Percentiles rank a stretch among this genome's conserved stretches.
These are phyloP conservation scores for Lycium ferocissimum DNA, from an alignment of 257 asterid genomes.

Conservation along the genomic window DNA sequence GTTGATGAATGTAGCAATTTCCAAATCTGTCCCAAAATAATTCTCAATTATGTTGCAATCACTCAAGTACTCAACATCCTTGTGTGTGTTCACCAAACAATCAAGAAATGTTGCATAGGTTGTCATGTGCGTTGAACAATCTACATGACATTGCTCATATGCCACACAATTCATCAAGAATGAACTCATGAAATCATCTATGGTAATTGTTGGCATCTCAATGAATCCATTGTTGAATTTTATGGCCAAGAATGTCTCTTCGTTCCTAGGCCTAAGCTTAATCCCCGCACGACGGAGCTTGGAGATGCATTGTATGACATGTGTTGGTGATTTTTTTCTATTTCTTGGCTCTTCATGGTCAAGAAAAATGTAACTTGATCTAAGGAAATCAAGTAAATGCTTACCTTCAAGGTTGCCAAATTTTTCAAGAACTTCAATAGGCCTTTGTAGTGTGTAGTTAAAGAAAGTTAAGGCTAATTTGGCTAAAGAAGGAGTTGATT, in stretches of 20 bases:
- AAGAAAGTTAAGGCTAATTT: conserved; percentile 58
- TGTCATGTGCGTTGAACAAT: conserved; percentile 74
- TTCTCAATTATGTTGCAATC: conserved; percentile 73
- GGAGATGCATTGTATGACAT: conserved; percentile 66
- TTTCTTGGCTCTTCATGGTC: conserved; percentile 42
- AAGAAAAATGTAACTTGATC: conserved; percentile 66
- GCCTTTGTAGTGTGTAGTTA: conserved; percentile 54
- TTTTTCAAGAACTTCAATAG: conserved; percentile 46
- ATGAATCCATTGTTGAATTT: conserved; percentile 65
- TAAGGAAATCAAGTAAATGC: conserved; percentile 81
- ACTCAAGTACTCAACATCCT: conserved; percentile 64
- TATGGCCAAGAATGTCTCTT: conserved; percentile 61
- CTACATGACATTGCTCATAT: conserved; percentile 78
- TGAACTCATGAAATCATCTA: conserved; percentile 80
- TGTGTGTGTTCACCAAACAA: conserved; percentile 63
- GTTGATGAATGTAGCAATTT: conserved; percentile 69
- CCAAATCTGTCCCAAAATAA: conserved; percentile 74
- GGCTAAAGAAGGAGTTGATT: conserved; percentile 50
- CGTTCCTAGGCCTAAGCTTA: conserved; percentile 44
- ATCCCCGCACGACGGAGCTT: conserved; percentile 81
- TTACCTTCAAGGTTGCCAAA: conserved; percentile 49
- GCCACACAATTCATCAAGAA: conserved; percentile 85
- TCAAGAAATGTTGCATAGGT: conserved; percentile 76
- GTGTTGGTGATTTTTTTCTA: conserved; percentile 37
- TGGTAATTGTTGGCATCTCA: conserved; percentile 70